These are phyloP conservation scores for Camelina sativa DNA, from an alignment of 345 rosid species.

Conservation along the genomic window DNA sequence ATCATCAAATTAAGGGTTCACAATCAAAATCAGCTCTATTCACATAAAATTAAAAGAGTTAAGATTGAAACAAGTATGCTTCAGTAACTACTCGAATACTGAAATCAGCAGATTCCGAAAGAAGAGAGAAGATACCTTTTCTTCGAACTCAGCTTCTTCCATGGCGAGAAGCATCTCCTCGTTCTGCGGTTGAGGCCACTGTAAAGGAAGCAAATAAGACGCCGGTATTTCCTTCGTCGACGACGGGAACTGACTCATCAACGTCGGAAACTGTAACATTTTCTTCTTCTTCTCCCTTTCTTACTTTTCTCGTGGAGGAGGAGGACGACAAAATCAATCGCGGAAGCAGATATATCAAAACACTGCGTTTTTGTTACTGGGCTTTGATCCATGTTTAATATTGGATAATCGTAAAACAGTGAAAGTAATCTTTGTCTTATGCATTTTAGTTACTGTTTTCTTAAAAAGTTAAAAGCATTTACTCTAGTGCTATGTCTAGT, in stretches of 20 bases:
- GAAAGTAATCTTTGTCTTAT: constrained; percentile 1
- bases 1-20: not conserved
- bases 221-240: constrained; percentile 68
- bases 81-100: not conserved
- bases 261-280: constrained; percentile 90
- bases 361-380: constrained; percentile 26
- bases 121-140: constrained; percentile 51
- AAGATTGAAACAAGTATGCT: not conserved
- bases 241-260: constrained; percentile 73
- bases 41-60: not conserved
- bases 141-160: constrained; percentile 88
- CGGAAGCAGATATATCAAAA: not conserved
- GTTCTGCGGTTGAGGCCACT: constrained; percentile 74
- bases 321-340: not conserved
- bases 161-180: constrained; percentile 85
- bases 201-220: constrained; percentile 67
- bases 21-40: not conserved
- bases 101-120: not conserved
- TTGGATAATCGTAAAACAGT: not conserved
- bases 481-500: not conserved
- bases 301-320: not conserved
- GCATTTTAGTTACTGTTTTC: not conserved
- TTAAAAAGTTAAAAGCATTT: not conserved
- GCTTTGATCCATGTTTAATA: not conserved
- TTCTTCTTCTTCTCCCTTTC: constrained; percentile 19